These are phyloP conservation scores for Veloporphyrellus conicus DNA, from an alignment of 1,284 basidiomycete genomes.

Conservation along the genomic window DNA sequence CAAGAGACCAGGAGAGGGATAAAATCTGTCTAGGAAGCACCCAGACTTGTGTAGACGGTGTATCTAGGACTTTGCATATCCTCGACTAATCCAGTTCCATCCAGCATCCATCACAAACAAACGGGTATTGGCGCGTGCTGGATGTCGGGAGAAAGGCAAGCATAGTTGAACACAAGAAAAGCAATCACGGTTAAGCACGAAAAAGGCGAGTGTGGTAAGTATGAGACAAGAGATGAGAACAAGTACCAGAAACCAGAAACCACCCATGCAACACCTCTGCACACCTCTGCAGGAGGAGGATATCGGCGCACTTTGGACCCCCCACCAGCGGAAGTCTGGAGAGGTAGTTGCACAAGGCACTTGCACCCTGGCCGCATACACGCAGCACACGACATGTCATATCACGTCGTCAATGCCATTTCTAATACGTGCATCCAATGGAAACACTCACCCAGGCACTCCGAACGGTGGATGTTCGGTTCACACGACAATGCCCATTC, in stretches of 20 bases:
- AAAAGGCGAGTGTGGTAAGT: no score
- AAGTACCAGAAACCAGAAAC: constrained; percentile 1
- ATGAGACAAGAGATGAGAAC: not conserved
- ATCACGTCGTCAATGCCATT: no score
- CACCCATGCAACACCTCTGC: constrained; percentile 46
- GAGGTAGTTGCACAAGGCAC: constrained; percentile 43
- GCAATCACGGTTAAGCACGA: not conserved
- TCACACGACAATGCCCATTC: constrained; percentile 43
- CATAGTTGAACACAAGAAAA: not conserved
- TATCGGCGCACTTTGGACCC: constrained; percentile 8
- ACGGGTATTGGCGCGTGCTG: not conserved
- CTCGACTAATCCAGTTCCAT: constrained; percentile 6
- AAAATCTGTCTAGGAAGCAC: no score
- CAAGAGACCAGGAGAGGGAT: no score
- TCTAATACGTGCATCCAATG: no score
- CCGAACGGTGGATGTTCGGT: constrained; percentile 1
- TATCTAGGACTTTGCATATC: constrained; percentile 1
- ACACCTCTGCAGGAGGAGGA: constrained; percentile 47
- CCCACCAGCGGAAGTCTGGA: constrained; percentile 55
- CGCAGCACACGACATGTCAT: no score
- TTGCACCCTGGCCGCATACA: no score
- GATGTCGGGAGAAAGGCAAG: no score
- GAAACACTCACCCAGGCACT: constrained; percentile 7
- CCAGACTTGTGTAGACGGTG: not conserved
- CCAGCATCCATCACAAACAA: not conserved